Conservation (phyloP, 2,329 filamentous ascomycete species). For the Diaporthe eres region DNA sequence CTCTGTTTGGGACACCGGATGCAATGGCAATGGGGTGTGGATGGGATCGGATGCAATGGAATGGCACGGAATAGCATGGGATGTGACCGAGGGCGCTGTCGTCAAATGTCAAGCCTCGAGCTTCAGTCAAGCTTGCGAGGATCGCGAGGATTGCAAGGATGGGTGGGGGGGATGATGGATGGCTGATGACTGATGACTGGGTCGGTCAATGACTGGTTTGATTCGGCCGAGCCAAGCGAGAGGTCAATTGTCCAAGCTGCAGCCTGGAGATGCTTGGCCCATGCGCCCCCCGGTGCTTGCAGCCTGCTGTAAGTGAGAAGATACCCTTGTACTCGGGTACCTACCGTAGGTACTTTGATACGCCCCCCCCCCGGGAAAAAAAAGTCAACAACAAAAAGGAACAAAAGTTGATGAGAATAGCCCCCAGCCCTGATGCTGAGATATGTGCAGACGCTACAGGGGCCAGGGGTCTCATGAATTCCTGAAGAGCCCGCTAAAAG, state of each 20-base stretch:
- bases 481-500: not conserved
- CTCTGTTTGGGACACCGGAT: not conserved
- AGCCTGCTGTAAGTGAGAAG: slow-evolving; percentile 23
- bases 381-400: not conserved
- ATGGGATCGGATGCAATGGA: not conserved
- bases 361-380: not conserved
- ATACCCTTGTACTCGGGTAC: not conserved
- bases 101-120: slow-evolving; percentile 30
- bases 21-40: slow-evolving; percentile 8
- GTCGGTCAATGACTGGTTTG: slow-evolving; percentile 15
- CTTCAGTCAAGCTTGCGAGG: slow-evolving; percentile 21
- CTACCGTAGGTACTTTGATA: not conserved
- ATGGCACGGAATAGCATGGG: not conserved
- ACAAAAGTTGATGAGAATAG: not conserved
- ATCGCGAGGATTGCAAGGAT: not conserved
- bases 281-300: slow-evolving; percentile 7
- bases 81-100: not conserved
- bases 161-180: slow-evolving; percentile 8
- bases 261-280: slow-evolving; percentile 30
- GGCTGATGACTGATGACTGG: slow-evolving; percentile 28
- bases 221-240: slow-evolving; percentile 35
- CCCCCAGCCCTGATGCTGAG: not conserved
- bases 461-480: not conserved
- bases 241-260: slow-evolving; percentile 18
- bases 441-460: not conserved